Evolutionary conservation across 495 filamentous ascomycete species (phyloP), one percentile per base, ranked within the genome.

Genomic region (Daldinia bambusicola): DNA sequence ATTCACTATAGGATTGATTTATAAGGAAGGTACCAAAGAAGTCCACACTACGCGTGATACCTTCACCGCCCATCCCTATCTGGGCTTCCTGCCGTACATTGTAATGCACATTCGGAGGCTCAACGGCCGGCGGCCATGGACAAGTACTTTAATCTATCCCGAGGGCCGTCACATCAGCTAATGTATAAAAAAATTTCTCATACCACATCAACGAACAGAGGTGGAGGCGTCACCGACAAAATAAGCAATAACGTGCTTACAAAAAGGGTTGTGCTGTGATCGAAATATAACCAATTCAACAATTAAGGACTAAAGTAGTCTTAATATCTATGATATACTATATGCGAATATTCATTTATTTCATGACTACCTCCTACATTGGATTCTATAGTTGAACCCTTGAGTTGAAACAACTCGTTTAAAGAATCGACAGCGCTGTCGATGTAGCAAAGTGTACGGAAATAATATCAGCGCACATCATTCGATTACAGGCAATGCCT

Each of bases 381-480:
- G 8, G 9, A 22, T 32, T 37, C 6, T 48, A 26, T 4, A 41
- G 50, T 63, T 43, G 4, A 55, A 26, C 37, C 50, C 59, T 30
- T 18, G 6, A 51, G 10, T 34, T 43, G 18, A 12, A 13, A 48
- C 13, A 32, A 26, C 38, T 40, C 18, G 32, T 12, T 34, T 37
- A 16, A 55, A 51, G 48, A 51, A 12, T 56, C 32, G 14, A 7
- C 26, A 32, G 8, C 2, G 50, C 30, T 3, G 13, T 32, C 2
- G 30, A 32, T n/a, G 50, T 53, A 30, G 22, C 26, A 43, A 26
- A 26, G 26, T 26, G 26, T 43, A 36, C 26, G 37, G 55, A 60
- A 40, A 50, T 40, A 36, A 38, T 61, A 53, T 61, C 68, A 40
- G 50, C 45, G 34, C 64, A 61, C 16, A 55, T 70, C 61, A 70